Conservation (phyloP, 2,329 filamentous ascomycete species). For the Fusarium pseudoanthophilum region DNA sequence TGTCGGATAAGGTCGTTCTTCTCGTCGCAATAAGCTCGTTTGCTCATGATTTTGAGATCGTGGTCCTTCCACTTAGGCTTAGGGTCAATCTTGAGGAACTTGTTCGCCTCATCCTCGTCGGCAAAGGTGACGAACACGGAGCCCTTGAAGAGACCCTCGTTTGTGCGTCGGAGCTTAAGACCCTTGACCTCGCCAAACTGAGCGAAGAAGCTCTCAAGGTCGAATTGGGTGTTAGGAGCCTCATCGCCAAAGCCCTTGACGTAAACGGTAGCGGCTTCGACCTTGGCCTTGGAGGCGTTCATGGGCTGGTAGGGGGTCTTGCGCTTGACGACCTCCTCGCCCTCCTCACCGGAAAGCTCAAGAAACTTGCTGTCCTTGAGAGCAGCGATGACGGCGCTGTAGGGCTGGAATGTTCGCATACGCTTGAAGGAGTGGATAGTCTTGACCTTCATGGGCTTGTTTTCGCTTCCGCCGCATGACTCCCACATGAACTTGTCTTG, state of each 20-base stretch:
- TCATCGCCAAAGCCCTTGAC: slow-evolving; percentile 94
- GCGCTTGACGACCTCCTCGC: slow-evolving; percentile 77
- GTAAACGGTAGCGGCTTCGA: slow-evolving; percentile 82
- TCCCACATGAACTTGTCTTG: slow-evolving; percentile 89
- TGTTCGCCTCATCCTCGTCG: slow-evolving; percentile 79
- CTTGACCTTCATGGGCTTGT: slow-evolving; percentile 82
- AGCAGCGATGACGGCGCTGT: slow-evolving; percentile 83
- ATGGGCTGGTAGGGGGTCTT: slow-evolving; percentile 74
- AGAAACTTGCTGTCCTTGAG: slow-evolving; percentile 81
- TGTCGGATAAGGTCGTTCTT: slow-evolving; percentile 78
- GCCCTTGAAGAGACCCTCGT: slow-evolving; percentile 86
- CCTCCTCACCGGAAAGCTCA: slow-evolving; percentile 78
- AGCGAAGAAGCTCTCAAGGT: slow-evolving; percentile 92
- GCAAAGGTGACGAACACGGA: slow-evolving; percentile 96
- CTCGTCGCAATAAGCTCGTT: slow-evolving; percentile 85
- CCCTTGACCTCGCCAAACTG: slow-evolving; percentile 81
- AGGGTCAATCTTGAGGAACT: slow-evolving; percentile 82
- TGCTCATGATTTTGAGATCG: slow-evolving; percentile 84
- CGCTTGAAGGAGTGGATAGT: slow-evolving; percentile 89
- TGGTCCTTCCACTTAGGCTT: slow-evolving; percentile 86
- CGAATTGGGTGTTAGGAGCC: slow-evolving; percentile 85
- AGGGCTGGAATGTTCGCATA: slow-evolving; percentile 94
- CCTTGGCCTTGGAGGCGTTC: slow-evolving; percentile 69
- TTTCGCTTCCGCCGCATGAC: slow-evolving; percentile 79
- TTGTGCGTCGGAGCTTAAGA: slow-evolving; percentile 85